Percentiles rank a stretch among this genome's conserved stretches.
These are phyloP conservation scores for Rickenella mellea DNA, from an alignment of 768 basidiomycete genomes.

Conservation along the genomic window DNA sequence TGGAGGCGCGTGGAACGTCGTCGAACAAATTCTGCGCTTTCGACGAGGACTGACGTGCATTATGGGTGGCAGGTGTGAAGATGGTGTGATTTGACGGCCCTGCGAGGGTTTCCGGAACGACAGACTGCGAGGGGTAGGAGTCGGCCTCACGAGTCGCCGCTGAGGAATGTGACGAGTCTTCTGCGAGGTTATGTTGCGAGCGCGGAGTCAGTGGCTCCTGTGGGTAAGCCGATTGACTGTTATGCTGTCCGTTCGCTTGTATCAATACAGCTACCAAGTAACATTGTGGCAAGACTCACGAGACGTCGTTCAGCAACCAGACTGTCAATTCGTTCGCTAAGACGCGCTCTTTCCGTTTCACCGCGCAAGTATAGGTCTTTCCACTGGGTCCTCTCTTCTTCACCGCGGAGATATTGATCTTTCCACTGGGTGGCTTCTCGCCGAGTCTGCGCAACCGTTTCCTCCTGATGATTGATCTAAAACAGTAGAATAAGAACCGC, in stretches of 20 bases:
- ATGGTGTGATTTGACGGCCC: no score
- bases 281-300: conserved; percentile 29
- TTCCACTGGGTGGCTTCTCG: conserved; percentile 67
- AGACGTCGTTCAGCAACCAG: conserved; percentile 40
- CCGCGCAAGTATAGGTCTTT: conserved; percentile 73
- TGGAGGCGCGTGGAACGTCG: no score
- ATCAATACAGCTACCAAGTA: no score
- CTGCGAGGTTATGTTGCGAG: conserved; percentile 9
- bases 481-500: neutral
- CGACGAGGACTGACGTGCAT: no score
- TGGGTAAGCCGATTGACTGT: conserved; percentile 7
- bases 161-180: no score
- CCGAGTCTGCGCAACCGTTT: conserved; percentile 51
- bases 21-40: no score
- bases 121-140: no score
- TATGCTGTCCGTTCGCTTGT: no score
- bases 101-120: no score
- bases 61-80: no score
- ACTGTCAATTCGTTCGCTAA: conserved; percentile 50
- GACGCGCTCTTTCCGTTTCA: conserved; percentile 54
- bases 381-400: conserved; percentile 58
- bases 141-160: no score
- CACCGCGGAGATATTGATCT: conserved; percentile 44
- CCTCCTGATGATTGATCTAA: conserved; percentile 50
- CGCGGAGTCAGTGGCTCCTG: conserved; percentile 17